Evolutionary conservation across 2,329 filamentous ascomycete species (phyloP).

Genomic region (Ceratocystiopsis brevicomis): DNA sequence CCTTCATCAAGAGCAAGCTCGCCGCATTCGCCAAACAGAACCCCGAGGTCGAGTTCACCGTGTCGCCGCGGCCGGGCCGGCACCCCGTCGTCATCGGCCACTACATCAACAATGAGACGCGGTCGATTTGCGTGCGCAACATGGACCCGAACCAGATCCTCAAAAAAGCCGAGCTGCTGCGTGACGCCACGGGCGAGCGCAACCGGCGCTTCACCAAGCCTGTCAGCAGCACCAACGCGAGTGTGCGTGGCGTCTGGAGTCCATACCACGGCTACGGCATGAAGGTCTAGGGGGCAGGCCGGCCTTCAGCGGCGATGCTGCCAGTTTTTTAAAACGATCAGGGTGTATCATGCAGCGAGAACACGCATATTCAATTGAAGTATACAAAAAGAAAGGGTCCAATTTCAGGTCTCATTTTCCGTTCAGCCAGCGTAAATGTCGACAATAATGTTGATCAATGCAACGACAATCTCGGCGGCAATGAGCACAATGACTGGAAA

Average conservation of each 20-base stretch:
- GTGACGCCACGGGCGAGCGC: slow-evolving; percentile 60
- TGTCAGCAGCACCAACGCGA: slow-evolving; percentile 42
- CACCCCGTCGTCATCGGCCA: slow-evolving; percentile 78
- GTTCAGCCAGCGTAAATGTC: slow-evolving; percentile 52
- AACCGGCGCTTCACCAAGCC: slow-evolving; percentile 44
- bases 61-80: slow-evolving; percentile 75
- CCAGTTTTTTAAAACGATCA: too few species aligned
- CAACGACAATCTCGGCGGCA: slow-evolving; percentile 84
- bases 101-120: slow-evolving; percentile 80
- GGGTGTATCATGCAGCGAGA: too few species aligned
- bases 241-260: slow-evolving; percentile 52
- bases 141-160: slow-evolving; percentile 63
- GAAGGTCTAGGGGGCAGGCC: slow-evolving; percentile 23
- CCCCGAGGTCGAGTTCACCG: slow-evolving; percentile 76
- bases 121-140: slow-evolving; percentile 78
- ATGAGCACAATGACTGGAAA: slow-evolving; percentile 74
- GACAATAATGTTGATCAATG: slow-evolving; percentile 84
- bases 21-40: slow-evolving; percentile 61
- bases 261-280: slow-evolving; percentile 46
- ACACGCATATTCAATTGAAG: too few species aligned
- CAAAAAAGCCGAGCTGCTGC: slow-evolving; percentile 56
- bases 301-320: too few species aligned
- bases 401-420: too few species aligned
- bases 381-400: not conserved
- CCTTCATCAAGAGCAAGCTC: slow-evolving; percentile 64